A percentile compares a stretch with the other conserved stretches of the same genome.
These are phyloP conservation scores for Elongisporangium prolatum DNA, from an alignment of 352 stramenopile species.

Conservation along the genomic window DNA sequence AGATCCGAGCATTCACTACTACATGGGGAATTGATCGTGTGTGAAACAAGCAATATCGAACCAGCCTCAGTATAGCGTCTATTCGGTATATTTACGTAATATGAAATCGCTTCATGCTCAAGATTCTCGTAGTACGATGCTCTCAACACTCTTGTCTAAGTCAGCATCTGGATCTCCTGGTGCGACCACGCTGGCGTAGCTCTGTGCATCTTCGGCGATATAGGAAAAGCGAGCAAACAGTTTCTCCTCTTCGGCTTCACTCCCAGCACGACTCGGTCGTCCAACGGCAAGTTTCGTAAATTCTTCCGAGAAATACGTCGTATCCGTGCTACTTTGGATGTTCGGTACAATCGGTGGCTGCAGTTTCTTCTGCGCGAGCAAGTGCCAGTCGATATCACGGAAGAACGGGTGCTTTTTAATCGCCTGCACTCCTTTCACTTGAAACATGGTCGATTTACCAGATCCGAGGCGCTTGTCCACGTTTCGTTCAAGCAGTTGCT, in stretches of 20 bases:
- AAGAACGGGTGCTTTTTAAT: slow-evolving; percentile 97
- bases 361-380: slow-evolving; percentile 89
- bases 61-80: neutral
- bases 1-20: too few species aligned
- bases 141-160: neutral
- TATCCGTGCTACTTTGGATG: slow-evolving; percentile 86
- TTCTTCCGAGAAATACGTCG: slow-evolving; percentile 93
- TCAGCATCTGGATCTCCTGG: neutral
- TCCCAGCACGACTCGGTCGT: slow-evolving; percentile 40
- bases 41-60: too few species aligned
- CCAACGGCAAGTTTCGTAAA: slow-evolving; percentile 75
- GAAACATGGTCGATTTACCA: slow-evolving; percentile 96
- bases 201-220: slow-evolving; percentile 51
- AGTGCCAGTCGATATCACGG: slow-evolving; percentile 90
- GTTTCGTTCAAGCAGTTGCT: slow-evolving; percentile 96
- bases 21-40: too few species aligned
- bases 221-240: slow-evolving; percentile 78
- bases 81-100: neutral
- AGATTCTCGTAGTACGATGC: neutral
- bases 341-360: slow-evolving; percentile 87
- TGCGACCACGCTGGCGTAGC: slow-evolving; percentile 45
- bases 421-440: slow-evolving; percentile 94
- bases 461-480: slow-evolving; percentile 92
- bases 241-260: slow-evolving; percentile 30
- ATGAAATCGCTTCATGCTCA: neutral